Evolutionary conservation across 2,329 filamentous ascomycete genomes (phyloP), one percentile per base, ranked within the genome.

Genomic region (Neocatenulostroma microsporum): DNA sequence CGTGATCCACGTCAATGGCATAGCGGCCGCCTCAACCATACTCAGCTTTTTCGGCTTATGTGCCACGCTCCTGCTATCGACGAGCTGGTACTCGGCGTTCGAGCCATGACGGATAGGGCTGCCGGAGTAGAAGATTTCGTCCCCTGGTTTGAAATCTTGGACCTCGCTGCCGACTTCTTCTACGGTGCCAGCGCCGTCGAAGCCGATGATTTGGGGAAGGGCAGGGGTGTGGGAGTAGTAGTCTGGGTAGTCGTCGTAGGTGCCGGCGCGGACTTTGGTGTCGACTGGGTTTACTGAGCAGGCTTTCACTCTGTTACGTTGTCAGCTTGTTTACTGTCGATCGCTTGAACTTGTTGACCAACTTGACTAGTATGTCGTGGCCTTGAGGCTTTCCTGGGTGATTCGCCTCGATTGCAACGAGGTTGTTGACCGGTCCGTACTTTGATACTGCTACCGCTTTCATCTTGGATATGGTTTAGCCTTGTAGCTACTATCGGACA

Each of bases 1-100:
- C 1, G 66, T 69, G 13, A 61, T 56, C 45, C 58, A 67, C 0
- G 63, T 67, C 39, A 69, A 38, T 3, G 64, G 64, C 56, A 68
- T 57, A n/a, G 57, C 60, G 13, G 66, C 65, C 6, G 65, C 56
- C 42, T 66, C 50, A 6, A 60, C 55, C 33, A 60, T 64, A 34
- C 60, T 55, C 2, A 67, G 53, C 1, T 45, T 54, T 31, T 53
- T 54, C 10, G 66, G 66, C 43, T 67, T 68, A 33, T 51, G 48
- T 4, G 60, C 61, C 11, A 58, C 58, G 37, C 56, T 54, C 15
- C 62, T 52, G 41, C 58, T 56, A 43, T 69, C 63, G 14, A 69
- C 61, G 14, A 67, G 49, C 31, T 63, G 54, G 26, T 60, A 58
- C 48, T 69, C 62, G 5, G 66, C 63, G 40, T 65, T 63, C 6